Conservation (phyloP, 306 rosid genomes). For the Quercus cerris region DNA sequence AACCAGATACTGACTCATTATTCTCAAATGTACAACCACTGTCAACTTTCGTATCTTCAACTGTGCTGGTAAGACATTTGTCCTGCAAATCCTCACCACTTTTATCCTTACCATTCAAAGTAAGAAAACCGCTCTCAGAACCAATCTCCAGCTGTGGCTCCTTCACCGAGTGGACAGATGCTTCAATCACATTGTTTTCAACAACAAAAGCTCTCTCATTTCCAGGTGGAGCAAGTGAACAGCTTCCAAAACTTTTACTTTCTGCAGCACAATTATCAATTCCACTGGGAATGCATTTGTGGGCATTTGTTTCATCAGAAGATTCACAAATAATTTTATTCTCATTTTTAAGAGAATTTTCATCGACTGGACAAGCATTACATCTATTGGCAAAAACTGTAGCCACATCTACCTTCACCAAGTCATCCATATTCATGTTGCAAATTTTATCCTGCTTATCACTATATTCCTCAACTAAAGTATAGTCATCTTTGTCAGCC, state of each 20-base stretch:
- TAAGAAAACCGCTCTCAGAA: constrained; percentile 29
- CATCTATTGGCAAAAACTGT: constrained; percentile 25
- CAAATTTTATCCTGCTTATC: constrained; percentile 21
- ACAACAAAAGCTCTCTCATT: constrained; percentile 22
- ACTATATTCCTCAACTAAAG: constrained; percentile 28
- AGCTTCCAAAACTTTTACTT: constrained; percentile 21
- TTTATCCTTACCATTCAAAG: constrained; percentile 29
- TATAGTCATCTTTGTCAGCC: constrained; percentile 27
- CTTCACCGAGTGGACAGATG: constrained; percentile 19
- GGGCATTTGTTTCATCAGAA: constrained; percentile 34
- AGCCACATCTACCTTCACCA: constrained; percentile 24
- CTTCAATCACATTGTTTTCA: constrained; percentile 18
- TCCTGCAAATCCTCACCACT: constrained; percentile 19
- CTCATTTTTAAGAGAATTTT: constrained; percentile 19
- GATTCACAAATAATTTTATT: constrained; percentile 13
- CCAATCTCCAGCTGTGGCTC: constrained; percentile 20
- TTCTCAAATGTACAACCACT: constrained; percentile 26
- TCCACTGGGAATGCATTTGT: constrained; percentile 21
- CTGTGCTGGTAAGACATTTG: constrained; percentile 16
- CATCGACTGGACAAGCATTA: constrained; percentile 20
- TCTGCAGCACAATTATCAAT: constrained; percentile 20
- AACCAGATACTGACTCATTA: constrained; percentile 22
- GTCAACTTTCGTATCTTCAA: constrained; percentile 26
- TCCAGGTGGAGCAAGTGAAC: constrained; percentile 21
- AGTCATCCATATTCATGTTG: constrained; percentile 21